Conservation (phyloP, 225 moss, liverwort and hornwort species). For the Asterella californica region DNA sequence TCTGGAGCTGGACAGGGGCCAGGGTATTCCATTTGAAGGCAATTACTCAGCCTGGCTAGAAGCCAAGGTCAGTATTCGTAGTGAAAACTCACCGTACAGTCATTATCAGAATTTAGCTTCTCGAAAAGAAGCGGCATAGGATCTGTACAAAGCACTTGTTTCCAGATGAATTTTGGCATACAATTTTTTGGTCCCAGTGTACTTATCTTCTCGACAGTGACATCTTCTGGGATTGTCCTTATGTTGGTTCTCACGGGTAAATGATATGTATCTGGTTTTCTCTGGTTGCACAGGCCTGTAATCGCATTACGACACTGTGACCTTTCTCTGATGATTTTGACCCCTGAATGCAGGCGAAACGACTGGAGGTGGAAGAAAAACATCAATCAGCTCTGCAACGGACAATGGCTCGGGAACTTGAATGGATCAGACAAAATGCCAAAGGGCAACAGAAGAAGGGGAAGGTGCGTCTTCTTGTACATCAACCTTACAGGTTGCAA, state of each 20-base stretch:
- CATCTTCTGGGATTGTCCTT: background rate
- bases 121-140: background rate
- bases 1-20: constrained; percentile 90
- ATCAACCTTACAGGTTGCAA: background rate
- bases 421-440: constrained; percentile 94
- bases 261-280: background rate
- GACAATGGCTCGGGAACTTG: constrained; percentile 80
- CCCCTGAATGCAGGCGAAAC: constrained; percentile 51
- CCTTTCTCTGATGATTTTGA: background rate
- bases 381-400: constrained; percentile 87
- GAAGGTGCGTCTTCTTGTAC: constrained; percentile 46
- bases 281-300: too few relatives aligned
- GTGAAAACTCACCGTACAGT: background rate
- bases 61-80: constrained; percentile 54
- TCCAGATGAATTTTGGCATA: background rate
- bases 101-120: background rate
- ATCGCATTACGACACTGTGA: background rate
- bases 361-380: constrained; percentile 73
- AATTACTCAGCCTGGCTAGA: constrained; percentile 97
- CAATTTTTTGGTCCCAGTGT: background rate
- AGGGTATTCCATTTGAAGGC: constrained; percentile 93
- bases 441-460: constrained; percentile 99
- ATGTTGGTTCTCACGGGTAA: background rate
- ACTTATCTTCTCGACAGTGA: background rate
- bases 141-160: background rate